Conservation (phyloP, 2,329 filamentous ascomycete genomes). For the Fusarium keratoplasticum region DNA sequence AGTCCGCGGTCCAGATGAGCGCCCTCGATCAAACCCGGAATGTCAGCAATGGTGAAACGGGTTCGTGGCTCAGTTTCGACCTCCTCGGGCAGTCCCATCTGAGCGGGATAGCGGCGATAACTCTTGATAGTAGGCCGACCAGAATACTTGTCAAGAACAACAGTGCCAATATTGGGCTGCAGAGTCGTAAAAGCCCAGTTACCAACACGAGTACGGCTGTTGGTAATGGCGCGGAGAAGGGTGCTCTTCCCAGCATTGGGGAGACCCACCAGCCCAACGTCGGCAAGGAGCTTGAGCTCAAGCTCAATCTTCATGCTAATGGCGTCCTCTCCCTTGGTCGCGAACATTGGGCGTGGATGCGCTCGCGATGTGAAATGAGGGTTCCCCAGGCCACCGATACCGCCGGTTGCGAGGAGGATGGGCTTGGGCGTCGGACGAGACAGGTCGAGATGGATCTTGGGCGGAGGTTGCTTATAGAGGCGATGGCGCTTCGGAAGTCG, state of each 20-base stretch:
- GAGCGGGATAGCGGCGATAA: conserved; percentile 47
- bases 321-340: conserved; percentile 85
- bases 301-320: conserved; percentile 84
- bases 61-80: conserved; percentile 70
- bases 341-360: conserved; percentile 84
- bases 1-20: conserved; percentile 93
- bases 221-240: conserved; percentile 85
- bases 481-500: conserved; percentile 64
- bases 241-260: conserved; percentile 98
- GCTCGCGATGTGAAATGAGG: conserved; percentile 88
- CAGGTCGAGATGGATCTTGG: conserved; percentile 79
- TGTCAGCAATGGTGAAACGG: conserved; percentile 93
- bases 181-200: conserved; percentile 98
- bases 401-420: conserved; percentile 87
- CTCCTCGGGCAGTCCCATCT: conserved; percentile 55
- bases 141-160: conserved; percentile 88
- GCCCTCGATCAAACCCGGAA: conserved; percentile 91
- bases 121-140: conserved; percentile 72
- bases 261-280: conserved; percentile 92
- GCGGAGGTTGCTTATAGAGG: conserved; percentile 74
- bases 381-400: conserved; percentile 91
- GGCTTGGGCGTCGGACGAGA: conserved; percentile 83
- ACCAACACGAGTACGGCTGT: conserved; percentile 88
- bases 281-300: conserved; percentile 93
- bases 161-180: conserved; percentile 94